These are phyloP conservation scores for Corymbia calophylla DNA, from an alignment of 441 rosid species.

Conservation along the genomic window DNA sequence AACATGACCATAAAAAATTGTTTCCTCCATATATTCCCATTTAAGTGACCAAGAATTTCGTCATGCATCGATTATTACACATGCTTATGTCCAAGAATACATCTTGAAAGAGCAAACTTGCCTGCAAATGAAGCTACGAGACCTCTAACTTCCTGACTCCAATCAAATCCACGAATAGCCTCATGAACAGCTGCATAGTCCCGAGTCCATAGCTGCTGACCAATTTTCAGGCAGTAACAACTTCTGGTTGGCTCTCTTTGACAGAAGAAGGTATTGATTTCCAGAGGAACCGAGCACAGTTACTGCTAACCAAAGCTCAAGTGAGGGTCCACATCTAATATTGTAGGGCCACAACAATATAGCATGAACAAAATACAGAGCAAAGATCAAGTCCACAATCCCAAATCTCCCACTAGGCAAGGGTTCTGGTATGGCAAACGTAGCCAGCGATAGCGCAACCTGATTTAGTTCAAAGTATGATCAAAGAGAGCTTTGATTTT, in stretches of 20 bases:
- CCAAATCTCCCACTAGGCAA: not conserved
- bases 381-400: not conserved
- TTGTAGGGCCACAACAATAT: not conserved
- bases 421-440: not conserved
- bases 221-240: constrained; percentile 69
- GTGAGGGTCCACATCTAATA: not conserved
- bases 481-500: not conserved
- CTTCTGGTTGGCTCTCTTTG: constrained; percentile 69
- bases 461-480: not conserved
- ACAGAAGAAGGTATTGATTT: constrained; percentile 57
- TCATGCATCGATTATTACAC: not conserved
- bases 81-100: not conserved
- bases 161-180: constrained; percentile 59
- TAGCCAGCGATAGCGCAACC: not conserved
- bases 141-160: constrained; percentile 62
- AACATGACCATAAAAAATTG: not conserved
- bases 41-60: not conserved
- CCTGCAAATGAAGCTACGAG: constrained; percentile 80
- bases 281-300: constrained; percentile 85
- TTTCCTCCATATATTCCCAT: not conserved
- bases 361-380: not conserved
- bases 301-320: constrained; percentile 35
- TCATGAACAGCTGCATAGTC: constrained; percentile 61
- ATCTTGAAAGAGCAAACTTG: constrained; percentile 3
- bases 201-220: constrained; percentile 72